Percentiles rank a stretch among this genome's conserved stretches.
Evolutionary conservation across 352 stramenopile genomes (phyloP).

Genomic region (Phytophthora fragariae): DNA sequence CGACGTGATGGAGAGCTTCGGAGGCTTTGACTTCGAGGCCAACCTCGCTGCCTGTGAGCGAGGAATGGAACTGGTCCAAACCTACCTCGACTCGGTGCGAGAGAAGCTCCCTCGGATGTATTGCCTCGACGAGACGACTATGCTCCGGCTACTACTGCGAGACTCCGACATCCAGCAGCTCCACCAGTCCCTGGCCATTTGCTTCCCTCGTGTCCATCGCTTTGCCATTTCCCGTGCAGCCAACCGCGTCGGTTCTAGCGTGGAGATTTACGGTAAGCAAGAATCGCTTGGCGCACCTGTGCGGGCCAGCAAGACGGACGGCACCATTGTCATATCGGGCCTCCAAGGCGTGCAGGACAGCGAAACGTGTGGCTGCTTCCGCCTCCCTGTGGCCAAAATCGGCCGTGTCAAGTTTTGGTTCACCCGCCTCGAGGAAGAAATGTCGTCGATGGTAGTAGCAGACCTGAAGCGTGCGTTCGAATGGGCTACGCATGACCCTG

Average conservation of each 20-base stretch:
- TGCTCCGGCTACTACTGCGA: constrained; percentile 50
- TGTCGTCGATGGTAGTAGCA: constrained; percentile 47
- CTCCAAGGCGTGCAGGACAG: constrained; percentile 21
- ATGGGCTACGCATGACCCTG: constrained; percentile 18
- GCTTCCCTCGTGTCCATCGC: constrained; percentile 47
- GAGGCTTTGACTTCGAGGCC: constrained; percentile 65
- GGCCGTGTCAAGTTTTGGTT: constrained; percentile 76
- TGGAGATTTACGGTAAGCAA: constrained; percentile 29
- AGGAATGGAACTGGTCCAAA: constrained; percentile 45
- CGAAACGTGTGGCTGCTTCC: constrained; percentile 25
- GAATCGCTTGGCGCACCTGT: constrained; percentile 11
- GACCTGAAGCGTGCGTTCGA: constrained; percentile 47
- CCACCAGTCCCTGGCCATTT: constrained; percentile 38
- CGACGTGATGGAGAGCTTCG: constrained; percentile 52
- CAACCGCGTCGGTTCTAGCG: constrained; percentile 26
- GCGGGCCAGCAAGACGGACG: constrained; percentile 19
- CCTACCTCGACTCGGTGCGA: constrained; percentile 49
- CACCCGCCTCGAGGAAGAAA: constrained; percentile 66
- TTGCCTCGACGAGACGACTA: constrained; percentile 43
- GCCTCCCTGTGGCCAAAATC: constrained; percentile 68
- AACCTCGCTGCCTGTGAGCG: constrained; percentile 47
- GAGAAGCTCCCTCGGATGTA: constrained; percentile 53
- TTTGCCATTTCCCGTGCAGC: constrained; percentile 39
- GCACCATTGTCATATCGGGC: constrained; percentile 33
- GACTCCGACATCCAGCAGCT: constrained; percentile 50